Evolutionary conservation across 2,329 filamentous ascomycete species (phyloP), one percentile per base, ranked within the genome.

Genomic region (Biscogniauxia sp.): DNA sequence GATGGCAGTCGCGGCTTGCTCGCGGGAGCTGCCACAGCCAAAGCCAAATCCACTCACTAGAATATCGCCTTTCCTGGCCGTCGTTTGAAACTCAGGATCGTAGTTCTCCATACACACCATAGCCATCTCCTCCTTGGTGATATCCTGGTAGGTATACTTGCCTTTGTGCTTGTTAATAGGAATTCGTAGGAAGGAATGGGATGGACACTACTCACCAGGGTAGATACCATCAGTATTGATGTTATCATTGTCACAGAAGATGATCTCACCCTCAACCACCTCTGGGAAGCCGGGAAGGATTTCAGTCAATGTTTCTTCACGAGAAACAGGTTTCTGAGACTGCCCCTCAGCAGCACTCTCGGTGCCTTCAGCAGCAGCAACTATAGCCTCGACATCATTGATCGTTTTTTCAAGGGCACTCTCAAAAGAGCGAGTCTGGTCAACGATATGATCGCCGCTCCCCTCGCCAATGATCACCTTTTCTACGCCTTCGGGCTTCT

Each of bases 101-200:
- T 97, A 98, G 81, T 98, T 98, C 73, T 90, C 84, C 93, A 98
- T 97, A 76, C 90, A 93, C 0, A 93, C 93, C 66, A 90, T 80
- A 0, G 92, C 92, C 94, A 98, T 97, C 59, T 86, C 86, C 63
- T 92, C 89, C 0, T 77, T 80, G 0, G 90, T 78, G 0, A 98
- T 82, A 69, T 91, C 84, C 73, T 96, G 92, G 76, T 98, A 98
- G 0, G 93, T 97, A 75, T 92, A 93, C 73, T 93, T 93, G 4
- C 91, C 71, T 53, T n/a, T 55, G 5, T 28, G 23, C 6, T 20
- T 1, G 32, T 26, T 17, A 23, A 1, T 25, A 50, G 5, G 45
- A 50, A 50, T 91, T 74, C 88, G n/a, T n/a, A n/a, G n/a, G n/a
- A n/a, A n/a, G n/a, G n/a, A n/a, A n/a, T n/a, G n/a, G n/a, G n/a